Evolutionary conservation across 306 rosid species (phyloP).

Genomic region (Cercis canadensis): DNA sequence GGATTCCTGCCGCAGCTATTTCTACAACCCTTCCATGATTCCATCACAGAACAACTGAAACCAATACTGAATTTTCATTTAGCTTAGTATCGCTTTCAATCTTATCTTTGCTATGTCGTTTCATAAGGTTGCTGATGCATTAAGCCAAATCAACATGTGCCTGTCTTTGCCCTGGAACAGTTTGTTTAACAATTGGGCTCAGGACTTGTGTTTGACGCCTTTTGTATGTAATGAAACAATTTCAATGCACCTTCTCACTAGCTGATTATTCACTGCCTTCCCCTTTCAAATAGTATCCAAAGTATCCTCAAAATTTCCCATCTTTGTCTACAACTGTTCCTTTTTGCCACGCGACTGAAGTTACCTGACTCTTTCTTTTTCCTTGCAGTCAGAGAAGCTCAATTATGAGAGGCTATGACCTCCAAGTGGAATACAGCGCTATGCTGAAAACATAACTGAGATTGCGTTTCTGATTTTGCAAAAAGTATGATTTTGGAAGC

Average conservation of each 20-base stretch:
- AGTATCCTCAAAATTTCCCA: too few relatives aligned
- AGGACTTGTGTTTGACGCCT: constrained; percentile 2
- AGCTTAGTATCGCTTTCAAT: too few relatives aligned
- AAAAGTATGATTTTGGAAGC: constrained; percentile 10
- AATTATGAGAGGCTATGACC: constrained; percentile 80
- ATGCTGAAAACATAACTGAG: background rate
- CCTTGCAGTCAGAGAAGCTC: constrained; percentile 91
- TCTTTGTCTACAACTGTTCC: background rate
- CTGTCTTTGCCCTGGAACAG: too few relatives aligned
- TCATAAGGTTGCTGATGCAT: too few relatives aligned
- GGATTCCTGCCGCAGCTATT: background rate
- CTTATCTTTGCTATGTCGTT: too few relatives aligned
- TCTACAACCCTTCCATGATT: background rate
- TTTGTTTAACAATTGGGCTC: too few relatives aligned
- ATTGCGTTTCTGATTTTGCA: background rate
- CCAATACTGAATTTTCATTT: too few relatives aligned
- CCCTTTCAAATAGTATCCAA: too few relatives aligned
- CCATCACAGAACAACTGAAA: too few relatives aligned
- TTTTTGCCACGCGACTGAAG: background rate
- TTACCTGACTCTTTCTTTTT: constrained; percentile 14
- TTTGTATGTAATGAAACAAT: constrained; percentile 12
- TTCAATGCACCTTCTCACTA: too few relatives aligned
- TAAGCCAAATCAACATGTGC: too few relatives aligned
- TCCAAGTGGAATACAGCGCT: constrained; percentile 10
- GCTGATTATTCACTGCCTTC: too few relatives aligned